Percentiles rank a stretch among this genome's conserved stretches.
phyloP scores from a whole-genome alignment of 2,329 filamentous ascomycete species.

The Alternaria triticina region DNA sequence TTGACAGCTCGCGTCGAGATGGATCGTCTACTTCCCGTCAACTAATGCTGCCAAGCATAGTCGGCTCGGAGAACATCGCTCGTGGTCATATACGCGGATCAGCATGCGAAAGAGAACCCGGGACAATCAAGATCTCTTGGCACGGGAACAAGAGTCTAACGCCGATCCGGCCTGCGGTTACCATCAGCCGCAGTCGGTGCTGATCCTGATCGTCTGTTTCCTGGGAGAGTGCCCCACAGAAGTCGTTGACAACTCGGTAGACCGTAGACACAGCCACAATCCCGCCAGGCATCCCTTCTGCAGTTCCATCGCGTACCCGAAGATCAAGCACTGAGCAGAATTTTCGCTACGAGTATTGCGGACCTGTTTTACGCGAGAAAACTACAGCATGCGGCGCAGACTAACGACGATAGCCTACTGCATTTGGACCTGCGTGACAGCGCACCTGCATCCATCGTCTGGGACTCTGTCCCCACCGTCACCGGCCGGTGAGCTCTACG shows the following conservation, averaged over 20 bases:
- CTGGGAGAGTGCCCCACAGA: background rate
- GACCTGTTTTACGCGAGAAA: background rate
- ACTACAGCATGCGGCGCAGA: background rate
- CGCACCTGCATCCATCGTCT: slow-evolving; percentile 5
- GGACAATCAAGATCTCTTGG: slow-evolving; percentile 10
- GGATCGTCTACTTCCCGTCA: background rate
- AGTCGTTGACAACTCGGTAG: background rate
- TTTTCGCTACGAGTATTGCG: background rate
- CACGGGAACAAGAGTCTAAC: slow-evolving; percentile 4
- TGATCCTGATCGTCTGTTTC: slow-evolving; percentile 1
- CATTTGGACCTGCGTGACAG: slow-evolving; percentile 5
- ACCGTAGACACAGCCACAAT: background rate
- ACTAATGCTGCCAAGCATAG: background rate
- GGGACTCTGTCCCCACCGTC: slow-evolving; percentile 2
- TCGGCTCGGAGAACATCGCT: slow-evolving; percentile 1
- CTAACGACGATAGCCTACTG: background rate
- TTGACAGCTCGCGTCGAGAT: background rate
- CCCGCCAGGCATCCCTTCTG: background rate
- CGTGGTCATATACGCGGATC: background rate
- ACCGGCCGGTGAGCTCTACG: background rate
- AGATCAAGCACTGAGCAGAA: background rate
- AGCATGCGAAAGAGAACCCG: slow-evolving; percentile 8
- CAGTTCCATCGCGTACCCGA: background rate
- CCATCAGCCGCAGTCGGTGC: background rate
- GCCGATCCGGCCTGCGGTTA: background rate